Base-by-base conservation (phyloP, 2,329 filamentous ascomycete species). In the Fusarium multiceps region DNA sequence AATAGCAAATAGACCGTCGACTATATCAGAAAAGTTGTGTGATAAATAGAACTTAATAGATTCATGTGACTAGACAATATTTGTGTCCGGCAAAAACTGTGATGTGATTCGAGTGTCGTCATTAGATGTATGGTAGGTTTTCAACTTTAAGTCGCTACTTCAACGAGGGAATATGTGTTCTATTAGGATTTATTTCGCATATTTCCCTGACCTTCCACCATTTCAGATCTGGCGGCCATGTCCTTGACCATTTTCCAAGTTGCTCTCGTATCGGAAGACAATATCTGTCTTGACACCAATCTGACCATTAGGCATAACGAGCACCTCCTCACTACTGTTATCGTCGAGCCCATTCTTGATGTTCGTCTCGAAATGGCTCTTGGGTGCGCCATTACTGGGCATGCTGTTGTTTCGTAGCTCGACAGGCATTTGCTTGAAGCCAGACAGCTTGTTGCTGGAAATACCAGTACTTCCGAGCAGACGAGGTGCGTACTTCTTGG, bases 251-350 rank as follows among this genome's bases (percentile, higher is more conserved):
- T 13, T 32, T n/a, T 68, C 59, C 4, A 55, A 3, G 3, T 41
- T 41, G 4, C 42, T 64, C 14, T 68, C 64, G 8, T 68, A 68
- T 1, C 40, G 41, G 6, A 68, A 55, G 0, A 51, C 40, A 21
- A 69, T 70, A 40, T 69, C 67, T 1, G 67, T 69, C 49, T 63
- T 59, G 3, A 69, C 67, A 21, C 63, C 67, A n/a, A 69, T 69
- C 2, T 68, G 50, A 0, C 67, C 67, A 6, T 13, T 45, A 0
- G 67, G 58, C 27, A 67, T 63, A 1, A 69, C 67, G 7, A 69
- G 23, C 0, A 37, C 62, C 18, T 69, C 67, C 12, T 69, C 67
- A 4, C 67, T 69, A 1, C 67, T 69, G 2, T 71, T 71, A 3
- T 68, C 48, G 0, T 50, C 57, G 2, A 71, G 7, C 0, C 62